Base-by-base conservation (phyloP, 2,329 filamentous ascomycete genomes). In the Pyrenophora teres region DNA sequence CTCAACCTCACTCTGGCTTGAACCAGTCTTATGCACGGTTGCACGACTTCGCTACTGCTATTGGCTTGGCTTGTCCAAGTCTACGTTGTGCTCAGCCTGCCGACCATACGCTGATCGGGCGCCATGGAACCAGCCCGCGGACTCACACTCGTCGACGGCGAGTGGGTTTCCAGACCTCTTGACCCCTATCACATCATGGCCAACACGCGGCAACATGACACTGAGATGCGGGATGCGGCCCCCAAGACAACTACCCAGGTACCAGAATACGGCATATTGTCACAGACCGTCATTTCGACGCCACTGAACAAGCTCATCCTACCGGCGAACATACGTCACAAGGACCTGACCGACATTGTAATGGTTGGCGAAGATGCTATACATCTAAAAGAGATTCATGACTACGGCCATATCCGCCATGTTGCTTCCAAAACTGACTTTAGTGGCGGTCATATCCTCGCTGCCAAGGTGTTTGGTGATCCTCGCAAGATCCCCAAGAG, bases 311-410 rank as follows among this genome's bases (percentile, higher is more conserved):
- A 87, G 67, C 88, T 83, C 78, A 87, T 97, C 37, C 77, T 96
- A 12, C 89, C 92, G 10, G 90, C 87, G n/a, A 84, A 87, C 53
- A 78, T 97, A 52, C 83, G 92, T 51, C 86, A 86, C 48, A 79
- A 80, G 44, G 74, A 80, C 37, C 80, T 86, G 54, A 92, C 94
- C 62, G 92, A 97, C 76, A 84, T 97, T 57, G 87, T 92, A 32
- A 91, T 96, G 63, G 82, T 99, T 50, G 90, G 92, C 46, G 88
- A 96, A 60, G 83, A 88, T 57, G 90, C 85, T 62, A 82, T 99
- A 38, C 87, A 93, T 60, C 85, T 97, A 57, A 88, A 87, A 63
- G 88, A 96, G 70, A 82, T 94, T 2, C 79, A 80, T 4, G 78
- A 79, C 38, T 84, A 89, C 67, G 86, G 87, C 1, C 86, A 88